phyloP scores from a whole-genome alignment of 164 flowering plant genomes.

The Tetracentron sinense region DNA sequence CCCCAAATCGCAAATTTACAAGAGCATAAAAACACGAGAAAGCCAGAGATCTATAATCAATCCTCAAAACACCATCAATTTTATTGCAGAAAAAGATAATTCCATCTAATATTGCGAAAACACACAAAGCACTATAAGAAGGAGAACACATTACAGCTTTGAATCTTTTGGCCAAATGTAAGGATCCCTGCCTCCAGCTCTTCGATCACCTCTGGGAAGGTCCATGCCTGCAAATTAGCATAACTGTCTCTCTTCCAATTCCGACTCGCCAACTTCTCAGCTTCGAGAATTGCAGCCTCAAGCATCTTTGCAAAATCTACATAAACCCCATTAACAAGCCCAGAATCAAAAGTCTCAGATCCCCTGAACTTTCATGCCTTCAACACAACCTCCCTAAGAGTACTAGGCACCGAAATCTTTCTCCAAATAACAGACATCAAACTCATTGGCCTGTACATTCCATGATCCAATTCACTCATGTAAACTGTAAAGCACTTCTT shows the following conservation, averaged over 20 bases:
- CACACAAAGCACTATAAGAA: too few relatives aligned
- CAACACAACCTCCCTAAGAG: slow-evolving; percentile 12
- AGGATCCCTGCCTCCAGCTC: slow-evolving; percentile 14
- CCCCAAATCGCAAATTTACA: too few relatives aligned
- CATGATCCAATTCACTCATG: too few relatives aligned
- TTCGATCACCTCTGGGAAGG: slow-evolving; percentile 4
- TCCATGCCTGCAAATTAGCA: slow-evolving; percentile 4
- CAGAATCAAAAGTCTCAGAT: too few relatives aligned
- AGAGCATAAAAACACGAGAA: too few relatives aligned
- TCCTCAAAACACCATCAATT: too few relatives aligned
- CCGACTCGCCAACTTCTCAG: slow-evolving; percentile 10
- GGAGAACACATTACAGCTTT: slow-evolving; percentile 7
- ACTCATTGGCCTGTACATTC: slow-evolving; percentile 15
- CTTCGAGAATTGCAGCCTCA: too few relatives aligned
- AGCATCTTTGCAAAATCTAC: slow-evolving; percentile 9
- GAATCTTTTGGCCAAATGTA: slow-evolving; percentile 2
- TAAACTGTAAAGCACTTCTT: slow-evolving; percentile 11
- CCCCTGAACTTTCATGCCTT: slow-evolving; percentile 13
- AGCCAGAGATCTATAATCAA: too few relatives aligned
- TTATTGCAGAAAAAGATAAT: too few relatives aligned
- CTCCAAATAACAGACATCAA: slow-evolving; percentile 13
- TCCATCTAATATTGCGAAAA: too few relatives aligned
- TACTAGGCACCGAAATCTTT: neutral
- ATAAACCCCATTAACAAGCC: slow-evolving; percentile 10
- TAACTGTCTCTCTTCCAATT: too few relatives aligned